Evolutionary conservation across 164 flowering plant genomes (phyloP).

Genomic region (Amborella trichopoda): DNA sequence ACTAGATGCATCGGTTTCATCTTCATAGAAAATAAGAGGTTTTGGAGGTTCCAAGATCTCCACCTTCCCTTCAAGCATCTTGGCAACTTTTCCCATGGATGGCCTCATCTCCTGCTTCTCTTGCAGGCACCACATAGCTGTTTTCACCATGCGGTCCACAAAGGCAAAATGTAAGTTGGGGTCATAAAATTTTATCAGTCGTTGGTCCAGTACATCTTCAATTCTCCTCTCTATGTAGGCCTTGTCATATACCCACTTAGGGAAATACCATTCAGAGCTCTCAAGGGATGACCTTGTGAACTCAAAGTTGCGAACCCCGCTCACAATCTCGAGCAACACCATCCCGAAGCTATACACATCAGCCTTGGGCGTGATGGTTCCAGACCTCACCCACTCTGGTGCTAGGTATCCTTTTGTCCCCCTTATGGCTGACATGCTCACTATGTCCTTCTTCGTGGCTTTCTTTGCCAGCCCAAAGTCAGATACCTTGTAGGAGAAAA

Average conservation of each 20-base stretch:
- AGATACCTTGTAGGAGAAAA: slow-evolving; percentile 19
- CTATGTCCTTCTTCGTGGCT: slow-evolving; percentile 45
- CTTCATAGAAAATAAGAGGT: slow-evolving; percentile 64
- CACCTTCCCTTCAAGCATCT: slow-evolving; percentile 79
- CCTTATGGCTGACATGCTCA: slow-evolving; percentile 40
- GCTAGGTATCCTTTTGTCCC: slow-evolving; percentile 88
- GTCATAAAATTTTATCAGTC: slow-evolving; percentile 37
- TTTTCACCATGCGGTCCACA: slow-evolving; percentile 68
- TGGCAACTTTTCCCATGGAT: slow-evolving; percentile 83
- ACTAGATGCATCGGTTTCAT: no score
- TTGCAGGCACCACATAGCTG: slow-evolving; percentile 83
- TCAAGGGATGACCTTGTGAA: slow-evolving; percentile 20
- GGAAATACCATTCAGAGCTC: slow-evolving; percentile 69
- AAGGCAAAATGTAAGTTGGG: slow-evolving; percentile 24
- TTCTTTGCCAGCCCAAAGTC: slow-evolving; percentile 78
- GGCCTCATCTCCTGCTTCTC: slow-evolving; percentile 64
- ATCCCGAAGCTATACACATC: slow-evolving; percentile 84
- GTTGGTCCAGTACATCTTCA: slow-evolving; percentile 53
- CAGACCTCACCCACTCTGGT: slow-evolving; percentile 51
- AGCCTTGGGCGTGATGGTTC: slow-evolving; percentile 53
- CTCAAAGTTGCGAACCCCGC: slow-evolving; percentile 44
- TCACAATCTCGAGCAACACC: slow-evolving; percentile 75
- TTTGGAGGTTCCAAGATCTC: slow-evolving; percentile 57
- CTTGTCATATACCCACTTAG: slow-evolving; percentile 65
- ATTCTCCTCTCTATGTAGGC: slow-evolving; percentile 51